phyloP scores from a whole-genome alignment of 805 yeast genomes.

The Kodamaea nitidulidarum region DNA sequence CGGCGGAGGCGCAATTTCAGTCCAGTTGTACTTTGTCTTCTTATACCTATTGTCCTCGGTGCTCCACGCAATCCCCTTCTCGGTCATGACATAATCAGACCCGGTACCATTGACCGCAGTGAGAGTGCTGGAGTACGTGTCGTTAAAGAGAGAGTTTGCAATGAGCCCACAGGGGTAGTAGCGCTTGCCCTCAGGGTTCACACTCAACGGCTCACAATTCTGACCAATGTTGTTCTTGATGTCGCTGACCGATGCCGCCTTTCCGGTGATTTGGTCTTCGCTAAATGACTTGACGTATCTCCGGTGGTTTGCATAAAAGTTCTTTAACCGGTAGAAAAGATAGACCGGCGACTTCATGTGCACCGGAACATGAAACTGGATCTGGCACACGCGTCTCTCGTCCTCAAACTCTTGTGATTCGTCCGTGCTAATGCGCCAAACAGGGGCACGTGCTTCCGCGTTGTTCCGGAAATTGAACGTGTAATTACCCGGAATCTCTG shows the following conservation, averaged over 20 bases:
- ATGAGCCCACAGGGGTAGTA: slow-evolving; percentile 82
- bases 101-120: slow-evolving; percentile 32
- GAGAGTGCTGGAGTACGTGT: slow-evolving; percentile 46
- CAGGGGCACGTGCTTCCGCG: slow-evolving; percentile 7
- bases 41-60: slow-evolving; percentile 36
- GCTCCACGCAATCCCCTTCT: slow-evolving; percentile 40
- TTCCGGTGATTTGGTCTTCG: slow-evolving; percentile 42
- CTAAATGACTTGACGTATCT: slow-evolving; percentile 41
- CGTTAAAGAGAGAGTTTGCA: slow-evolving; percentile 78
- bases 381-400: slow-evolving; percentile 44
- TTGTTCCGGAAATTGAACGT: slow-evolving; percentile 30
- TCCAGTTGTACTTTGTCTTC: slow-evolving; percentile 36
- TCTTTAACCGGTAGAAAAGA: slow-evolving; percentile 38
- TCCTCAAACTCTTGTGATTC: slow-evolving; percentile 45
- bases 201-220: slow-evolving; percentile 41
- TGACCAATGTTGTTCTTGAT: slow-evolving; percentile 42
- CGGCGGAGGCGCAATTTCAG: slow-evolving; percentile 43
- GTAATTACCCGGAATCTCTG: slow-evolving; percentile 35
- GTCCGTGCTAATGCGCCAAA: slow-evolving; percentile 36
- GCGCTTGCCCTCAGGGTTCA: slow-evolving; percentile 41
- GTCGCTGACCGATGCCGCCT: slow-evolving; percentile 29
- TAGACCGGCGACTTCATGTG: slow-evolving; percentile 37
- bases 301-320: slow-evolving; percentile 43
- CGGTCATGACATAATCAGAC: slow-evolving; percentile 30
- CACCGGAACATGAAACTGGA: slow-evolving; percentile 37